phyloP scores from a whole-genome alignment of 306 rosid genomes.

The Vachellia collinsii region DNA sequence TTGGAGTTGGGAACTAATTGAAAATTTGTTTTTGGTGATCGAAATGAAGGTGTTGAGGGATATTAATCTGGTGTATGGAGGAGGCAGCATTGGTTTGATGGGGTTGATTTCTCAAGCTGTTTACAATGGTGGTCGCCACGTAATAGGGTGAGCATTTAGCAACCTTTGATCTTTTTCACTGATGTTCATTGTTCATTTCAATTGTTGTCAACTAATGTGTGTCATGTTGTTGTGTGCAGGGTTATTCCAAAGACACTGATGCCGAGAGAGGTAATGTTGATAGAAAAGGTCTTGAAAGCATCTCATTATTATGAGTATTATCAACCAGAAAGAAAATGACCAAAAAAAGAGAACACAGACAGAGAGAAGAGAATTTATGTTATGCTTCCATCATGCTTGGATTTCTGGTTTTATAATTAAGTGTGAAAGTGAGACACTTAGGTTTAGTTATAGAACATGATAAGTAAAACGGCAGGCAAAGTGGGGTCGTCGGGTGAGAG shows the following conservation, averaged over 20 bases:
- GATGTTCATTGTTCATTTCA: background rate
- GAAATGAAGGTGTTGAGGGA: conserved; percentile 59
- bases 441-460: background rate
- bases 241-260: conserved; percentile 82
- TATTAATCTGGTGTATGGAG: conserved; percentile 83
- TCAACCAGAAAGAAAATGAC: conserved; percentile 36
- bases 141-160: conserved; percentile 59
- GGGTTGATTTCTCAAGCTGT: conserved; percentile 82
- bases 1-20: background rate
- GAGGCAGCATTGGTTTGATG: conserved; percentile 85
- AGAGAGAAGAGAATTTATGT: conserved; percentile 21
- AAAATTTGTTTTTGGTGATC: conserved; percentile 3
- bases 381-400: background rate
- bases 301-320: conserved; percentile 14
- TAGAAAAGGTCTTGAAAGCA: conserved; percentile 1
- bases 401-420: background rate
- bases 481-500: conserved; percentile 23
- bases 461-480: conserved; percentile 34
- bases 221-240: conserved; percentile 55
- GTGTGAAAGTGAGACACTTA: background rate
- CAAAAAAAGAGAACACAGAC: conserved; percentile 10
- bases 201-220: conserved; percentile 33
- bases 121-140: conserved; percentile 77
- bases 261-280: conserved; percentile 74
- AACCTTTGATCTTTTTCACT: background rate